phyloP scores from a whole-genome alignment of 352 stramenopile species.

The Phytophthora vignae region DNA sequence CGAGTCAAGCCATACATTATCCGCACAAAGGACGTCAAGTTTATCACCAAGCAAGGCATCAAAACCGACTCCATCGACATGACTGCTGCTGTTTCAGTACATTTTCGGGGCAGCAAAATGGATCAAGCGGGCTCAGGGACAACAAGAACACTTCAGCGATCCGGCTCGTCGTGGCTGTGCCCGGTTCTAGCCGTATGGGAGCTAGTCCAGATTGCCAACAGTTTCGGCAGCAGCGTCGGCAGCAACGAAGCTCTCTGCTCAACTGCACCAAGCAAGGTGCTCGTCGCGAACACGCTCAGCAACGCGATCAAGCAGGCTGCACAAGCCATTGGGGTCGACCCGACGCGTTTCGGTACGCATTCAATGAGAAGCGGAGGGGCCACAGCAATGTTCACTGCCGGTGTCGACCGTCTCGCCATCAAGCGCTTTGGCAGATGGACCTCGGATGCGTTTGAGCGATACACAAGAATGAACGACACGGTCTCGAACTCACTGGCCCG shows the following conservation, averaged over 20 bases:
- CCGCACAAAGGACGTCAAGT: too few species aligned
- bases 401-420: neutral
- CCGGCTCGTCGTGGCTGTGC: slow-evolving; percentile 9
- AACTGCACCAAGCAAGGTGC: neutral
- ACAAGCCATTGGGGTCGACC: neutral
- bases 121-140: slow-evolving; percentile 2
- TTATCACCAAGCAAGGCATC: too few species aligned
- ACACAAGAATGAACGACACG: neutral
- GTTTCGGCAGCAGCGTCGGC: neutral
- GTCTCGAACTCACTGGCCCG: neutral
- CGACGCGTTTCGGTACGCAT: too few species aligned
- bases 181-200: slow-evolving; percentile 12
- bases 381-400: neutral
- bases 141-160: slow-evolving; percentile 11
- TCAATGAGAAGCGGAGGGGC: neutral
- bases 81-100: slow-evolving; percentile 5
- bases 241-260: neutral
- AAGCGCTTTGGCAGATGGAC: neutral
- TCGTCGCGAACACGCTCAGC: neutral
- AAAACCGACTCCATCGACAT: neutral
- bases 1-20: too few species aligned
- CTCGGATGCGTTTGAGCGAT: neutral
- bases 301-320: neutral
- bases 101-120: slow-evolving; percentile 12
- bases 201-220: neutral